Conservation (phyloP, 305 asterid genomes). For the Rubia tinctorum region DNA sequence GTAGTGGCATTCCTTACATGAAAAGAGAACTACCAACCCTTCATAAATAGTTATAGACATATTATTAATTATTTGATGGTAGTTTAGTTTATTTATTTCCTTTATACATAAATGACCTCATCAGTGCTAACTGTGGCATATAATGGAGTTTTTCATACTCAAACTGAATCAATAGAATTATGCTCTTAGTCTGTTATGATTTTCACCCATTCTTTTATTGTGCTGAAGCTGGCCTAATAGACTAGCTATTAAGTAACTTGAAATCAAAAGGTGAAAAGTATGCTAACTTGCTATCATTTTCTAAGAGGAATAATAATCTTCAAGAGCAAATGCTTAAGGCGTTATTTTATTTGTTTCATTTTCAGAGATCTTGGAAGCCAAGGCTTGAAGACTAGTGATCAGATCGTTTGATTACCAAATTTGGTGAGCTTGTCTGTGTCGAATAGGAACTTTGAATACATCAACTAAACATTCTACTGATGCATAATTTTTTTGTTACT, state of each 20-base stretch:
- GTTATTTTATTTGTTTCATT: neutral
- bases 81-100: neutral
- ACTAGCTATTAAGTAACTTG: neutral
- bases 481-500: neutral
- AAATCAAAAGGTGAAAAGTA: neutral
- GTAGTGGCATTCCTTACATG: neutral
- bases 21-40: neutral
- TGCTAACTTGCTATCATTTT: neutral
- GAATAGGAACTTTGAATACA: conserved; percentile 1
- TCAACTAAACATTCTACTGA: neutral
- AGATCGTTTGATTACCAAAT: conserved; percentile 66
- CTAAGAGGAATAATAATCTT: neutral
- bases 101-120: neutral
- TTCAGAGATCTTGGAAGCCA: conserved; percentile 89
- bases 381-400: conserved; percentile 90
- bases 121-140: neutral
- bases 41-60: neutral
- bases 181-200: neutral
- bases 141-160: neutral
- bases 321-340: neutral
- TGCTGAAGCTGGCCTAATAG: neutral
- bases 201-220: neutral
- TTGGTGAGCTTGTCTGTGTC: conserved; percentile 98
- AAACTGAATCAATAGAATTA: neutral
- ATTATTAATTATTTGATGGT: neutral